These are phyloP conservation scores for Noccaea caerulescens DNA, from an alignment of 345 rosid species.

Conservation along the genomic window DNA sequence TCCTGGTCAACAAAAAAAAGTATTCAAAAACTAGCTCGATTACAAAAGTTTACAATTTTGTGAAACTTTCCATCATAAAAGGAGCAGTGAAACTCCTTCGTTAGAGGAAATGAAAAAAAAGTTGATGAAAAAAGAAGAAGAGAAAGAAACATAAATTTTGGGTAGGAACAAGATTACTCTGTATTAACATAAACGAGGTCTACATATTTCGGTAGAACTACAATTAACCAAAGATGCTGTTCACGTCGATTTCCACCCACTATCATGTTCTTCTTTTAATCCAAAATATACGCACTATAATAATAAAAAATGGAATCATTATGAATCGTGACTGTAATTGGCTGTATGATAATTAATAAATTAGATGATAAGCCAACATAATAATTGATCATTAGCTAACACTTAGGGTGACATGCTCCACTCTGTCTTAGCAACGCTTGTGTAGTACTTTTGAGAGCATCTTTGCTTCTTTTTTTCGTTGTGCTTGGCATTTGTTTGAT, in stretches of 20 bases:
- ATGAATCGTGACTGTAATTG: slow-evolving; percentile 16
- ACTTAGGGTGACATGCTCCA: slow-evolving; percentile 49
- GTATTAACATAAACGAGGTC: not conserved
- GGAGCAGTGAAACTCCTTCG: slow-evolving; percentile 15
- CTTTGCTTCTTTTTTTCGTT: slow-evolving; percentile 6
- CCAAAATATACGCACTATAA: slow-evolving; percentile 28
- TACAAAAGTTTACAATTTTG: slow-evolving; percentile 11
- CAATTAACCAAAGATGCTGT: slow-evolving; percentile 2
- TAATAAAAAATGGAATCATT: not conserved
- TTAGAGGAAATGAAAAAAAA: not conserved
- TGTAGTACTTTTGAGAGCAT: slow-evolving; percentile 10
- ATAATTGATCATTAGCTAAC: slow-evolving; percentile 40
- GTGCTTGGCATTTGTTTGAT: not conserved
- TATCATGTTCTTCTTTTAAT: slow-evolving; percentile 20
- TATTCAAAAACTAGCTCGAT: slow-evolving; percentile 22
- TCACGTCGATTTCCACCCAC: slow-evolving; percentile 39
- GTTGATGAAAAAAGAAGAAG: not conserved
- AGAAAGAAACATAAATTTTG: not conserved
- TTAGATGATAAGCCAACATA: slow-evolving; percentile 16
- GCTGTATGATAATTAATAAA: slow-evolving; percentile 17
- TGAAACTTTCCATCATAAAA: not conserved
- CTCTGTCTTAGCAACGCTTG: slow-evolving; percentile 24
- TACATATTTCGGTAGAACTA: not conserved
- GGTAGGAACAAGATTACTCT: not conserved
- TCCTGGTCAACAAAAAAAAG: slow-evolving; percentile 17